These are phyloP conservation scores for Yamadazyma phyllophila DNA, from an alignment of 805 yeast genomes.

Conservation along the genomic window DNA sequence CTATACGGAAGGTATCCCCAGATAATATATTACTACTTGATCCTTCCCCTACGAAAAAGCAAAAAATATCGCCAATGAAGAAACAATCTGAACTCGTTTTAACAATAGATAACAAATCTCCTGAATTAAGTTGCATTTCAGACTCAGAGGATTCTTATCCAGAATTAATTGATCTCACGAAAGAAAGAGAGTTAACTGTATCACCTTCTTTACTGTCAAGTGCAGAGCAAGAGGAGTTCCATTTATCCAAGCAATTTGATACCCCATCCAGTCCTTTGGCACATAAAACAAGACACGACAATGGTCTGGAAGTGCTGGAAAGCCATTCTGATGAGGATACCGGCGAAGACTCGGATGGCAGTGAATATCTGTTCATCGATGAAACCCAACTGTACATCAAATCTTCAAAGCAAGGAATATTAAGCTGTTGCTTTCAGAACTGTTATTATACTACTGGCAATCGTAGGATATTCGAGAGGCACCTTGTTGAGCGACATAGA, in stretches of 20 bases:
- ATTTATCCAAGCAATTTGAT: background rate
- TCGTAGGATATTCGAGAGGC: constrained; percentile 22
- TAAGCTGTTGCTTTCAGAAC: constrained; percentile 23
- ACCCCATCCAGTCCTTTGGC: too few relatives aligned
- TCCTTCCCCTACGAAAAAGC: constrained; percentile 31
- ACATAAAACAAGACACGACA: background rate
- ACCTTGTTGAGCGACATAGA: constrained; percentile 23
- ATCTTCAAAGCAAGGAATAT: constrained; percentile 11
- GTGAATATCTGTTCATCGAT: constrained; percentile 22
- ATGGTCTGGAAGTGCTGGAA: too few relatives aligned
- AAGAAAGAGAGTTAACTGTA: too few relatives aligned
- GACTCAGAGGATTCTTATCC: constrained; percentile 8
- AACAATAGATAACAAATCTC: background rate
- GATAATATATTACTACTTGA: constrained; percentile 25
- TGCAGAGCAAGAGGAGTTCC: background rate
- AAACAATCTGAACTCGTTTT: background rate
- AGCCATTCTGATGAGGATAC: too few relatives aligned
- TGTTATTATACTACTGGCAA: constrained; percentile 32
- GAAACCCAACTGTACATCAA: constrained; percentile 12
- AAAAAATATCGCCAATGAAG: constrained; percentile 12
- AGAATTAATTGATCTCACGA: background rate
- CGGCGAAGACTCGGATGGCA: background rate
- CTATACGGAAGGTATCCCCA: constrained; percentile 10
- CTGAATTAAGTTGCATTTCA: background rate
- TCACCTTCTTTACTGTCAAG: too few relatives aligned